Percentiles rank a stretch among this genome's conserved stretches.
Evolutionary conservation across 495 filamentous ascomycete species (phyloP).

Genomic region (Xylaria cubensis): DNA sequence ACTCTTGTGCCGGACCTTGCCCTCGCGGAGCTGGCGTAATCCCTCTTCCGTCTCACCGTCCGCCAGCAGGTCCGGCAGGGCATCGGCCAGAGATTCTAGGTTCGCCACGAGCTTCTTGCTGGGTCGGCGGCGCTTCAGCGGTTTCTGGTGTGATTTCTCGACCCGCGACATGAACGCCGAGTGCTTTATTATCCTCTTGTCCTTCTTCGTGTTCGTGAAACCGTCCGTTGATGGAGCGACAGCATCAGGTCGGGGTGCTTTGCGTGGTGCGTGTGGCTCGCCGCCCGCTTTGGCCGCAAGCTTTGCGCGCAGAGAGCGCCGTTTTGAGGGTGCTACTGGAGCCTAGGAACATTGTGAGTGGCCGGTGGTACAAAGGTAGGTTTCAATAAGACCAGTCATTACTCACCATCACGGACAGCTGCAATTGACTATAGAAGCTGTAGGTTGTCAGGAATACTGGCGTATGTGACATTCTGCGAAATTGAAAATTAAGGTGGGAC

Average conservation of each 20-base stretch:
- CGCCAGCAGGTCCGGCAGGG: constrained; percentile 65
- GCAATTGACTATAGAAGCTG: background rate
- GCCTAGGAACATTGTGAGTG: constrained; percentile 45
- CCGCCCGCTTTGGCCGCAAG: constrained; percentile 33
- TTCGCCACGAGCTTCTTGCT: constrained; percentile 79
- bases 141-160: constrained; percentile 61
- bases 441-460: background rate
- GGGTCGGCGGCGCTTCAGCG: constrained; percentile 66
- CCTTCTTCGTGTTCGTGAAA: constrained; percentile 73
- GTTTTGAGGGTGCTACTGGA: constrained; percentile 51
- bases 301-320: constrained; percentile 53
- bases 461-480: background rate
- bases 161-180: constrained; percentile 76
- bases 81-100: constrained; percentile 77
- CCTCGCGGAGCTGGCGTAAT: constrained; percentile 45
- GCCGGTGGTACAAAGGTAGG: background rate
- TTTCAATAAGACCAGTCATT: constrained; percentile 3
- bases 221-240: constrained; percentile 40
- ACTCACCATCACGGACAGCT: constrained; percentile 24
- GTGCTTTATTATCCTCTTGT: constrained; percentile 80
- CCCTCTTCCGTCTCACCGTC: constrained; percentile 47
- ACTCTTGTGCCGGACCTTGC: constrained; percentile 70
- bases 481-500: constrained; percentile 5
- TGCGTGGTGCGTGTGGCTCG: constrained; percentile 46
- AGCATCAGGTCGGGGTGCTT: constrained; percentile 50